phyloP scores from a whole-genome alignment of 1,284 basidiomycete species.

The Cryptococcus deneoformans region DNA sequence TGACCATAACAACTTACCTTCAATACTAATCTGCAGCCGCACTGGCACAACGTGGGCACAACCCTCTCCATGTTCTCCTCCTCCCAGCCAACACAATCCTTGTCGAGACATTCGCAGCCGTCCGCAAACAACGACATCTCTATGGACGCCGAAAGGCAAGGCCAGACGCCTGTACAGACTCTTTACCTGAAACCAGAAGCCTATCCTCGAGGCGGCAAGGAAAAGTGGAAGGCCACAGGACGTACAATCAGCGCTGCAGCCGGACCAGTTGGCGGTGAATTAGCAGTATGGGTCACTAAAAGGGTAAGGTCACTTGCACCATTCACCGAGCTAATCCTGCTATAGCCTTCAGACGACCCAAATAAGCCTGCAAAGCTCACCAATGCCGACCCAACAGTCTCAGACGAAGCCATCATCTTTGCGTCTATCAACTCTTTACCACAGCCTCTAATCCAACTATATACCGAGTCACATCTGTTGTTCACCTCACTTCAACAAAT shows the following conservation, averaged over 20 bases:
- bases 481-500: conserved; percentile 47
- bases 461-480: conserved; percentile 46
- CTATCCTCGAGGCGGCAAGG: conserved; percentile 23
- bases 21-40: no score
- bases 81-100: no score
- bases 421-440: conserved; percentile 28
- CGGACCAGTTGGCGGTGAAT: conserved; percentile 35
- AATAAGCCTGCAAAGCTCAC: conserved; percentile 18
- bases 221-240: conserved; percentile 36
- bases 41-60: no score
- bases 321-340: conserved; percentile 4
- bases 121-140: background rate
- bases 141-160: background rate
- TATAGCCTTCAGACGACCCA: conserved; percentile 24
- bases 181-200: conserved; percentile 31
- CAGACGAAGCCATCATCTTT: conserved; percentile 36
- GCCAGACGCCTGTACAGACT: background rate
- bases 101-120: background rate
- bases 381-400: conserved; percentile 12
- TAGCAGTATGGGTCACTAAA: conserved; percentile 32
- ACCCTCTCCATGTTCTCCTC: no score
- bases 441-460: conserved; percentile 31
- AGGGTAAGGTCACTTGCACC: conserved; percentile 17
- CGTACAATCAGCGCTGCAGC: conserved; percentile 25
- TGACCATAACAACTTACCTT: no score